These are phyloP conservation scores for Kluyveromyces marxianus DNA, from an alignment of 1,139 yeast species.

Conservation along the genomic window DNA sequence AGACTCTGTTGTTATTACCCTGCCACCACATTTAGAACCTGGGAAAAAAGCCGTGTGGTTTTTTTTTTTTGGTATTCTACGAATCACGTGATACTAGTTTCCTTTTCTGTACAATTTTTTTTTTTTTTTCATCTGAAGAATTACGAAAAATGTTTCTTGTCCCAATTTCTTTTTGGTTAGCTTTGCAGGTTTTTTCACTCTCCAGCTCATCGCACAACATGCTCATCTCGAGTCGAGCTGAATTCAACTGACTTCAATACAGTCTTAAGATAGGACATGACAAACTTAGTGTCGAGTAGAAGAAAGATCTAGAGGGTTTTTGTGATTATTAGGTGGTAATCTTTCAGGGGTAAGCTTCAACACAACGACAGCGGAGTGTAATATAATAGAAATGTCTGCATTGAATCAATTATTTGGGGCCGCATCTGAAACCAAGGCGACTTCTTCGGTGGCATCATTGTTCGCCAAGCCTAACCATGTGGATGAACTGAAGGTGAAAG, in stretches of 20 bases:
- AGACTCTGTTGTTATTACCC: too few relatives aligned
- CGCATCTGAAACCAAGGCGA: slow-evolving; percentile 18
- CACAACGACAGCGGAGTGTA: background rate
- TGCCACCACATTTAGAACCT: too few relatives aligned
- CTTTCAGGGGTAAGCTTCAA: too few relatives aligned
- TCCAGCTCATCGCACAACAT: background rate
- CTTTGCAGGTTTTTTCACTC: background rate
- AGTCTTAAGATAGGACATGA: too few relatives aligned
- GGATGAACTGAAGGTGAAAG: slow-evolving; percentile 19
- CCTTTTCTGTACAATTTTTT: too few relatives aligned
- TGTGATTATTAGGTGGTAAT: too few relatives aligned
- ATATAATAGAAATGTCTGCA: slow-evolving; percentile 30
- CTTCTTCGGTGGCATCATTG: slow-evolving; percentile 18
- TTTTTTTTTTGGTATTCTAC: background rate
- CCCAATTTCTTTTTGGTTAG: background rate
- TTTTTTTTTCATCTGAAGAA: too few relatives aligned
- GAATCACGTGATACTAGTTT: background rate
- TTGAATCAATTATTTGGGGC: slow-evolving; percentile 38
- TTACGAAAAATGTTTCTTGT: background rate
- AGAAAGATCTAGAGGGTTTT: too few relatives aligned
- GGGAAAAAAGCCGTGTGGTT: background rate
- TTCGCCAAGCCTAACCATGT: slow-evolving; percentile 19
- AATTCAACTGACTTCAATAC: background rate
- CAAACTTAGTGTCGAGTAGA: too few relatives aligned
- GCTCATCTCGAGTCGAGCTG: background rate